A percentile compares a stretch with the other conserved stretches of the same genome.
Conservation (phyloP, 208 protist species). For the Leishmania aethiopica region DNA sequence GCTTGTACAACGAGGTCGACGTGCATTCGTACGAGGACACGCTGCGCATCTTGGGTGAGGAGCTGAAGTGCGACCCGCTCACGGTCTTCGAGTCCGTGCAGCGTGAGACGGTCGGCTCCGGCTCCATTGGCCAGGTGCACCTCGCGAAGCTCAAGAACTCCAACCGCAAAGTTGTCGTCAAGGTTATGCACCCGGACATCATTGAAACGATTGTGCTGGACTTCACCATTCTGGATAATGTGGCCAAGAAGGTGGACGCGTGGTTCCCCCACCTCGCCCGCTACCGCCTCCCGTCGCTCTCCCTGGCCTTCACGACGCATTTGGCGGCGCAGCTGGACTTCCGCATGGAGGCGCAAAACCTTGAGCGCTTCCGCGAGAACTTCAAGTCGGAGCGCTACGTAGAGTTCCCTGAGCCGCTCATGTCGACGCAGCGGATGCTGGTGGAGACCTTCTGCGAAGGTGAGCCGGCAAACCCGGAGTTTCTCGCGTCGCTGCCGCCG, state of each 20-base stretch:
- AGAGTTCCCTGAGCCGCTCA: slow-evolving; percentile 80
- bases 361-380: slow-evolving; percentile 84
- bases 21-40: slow-evolving; percentile 75
- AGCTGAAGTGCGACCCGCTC: slow-evolving; percentile 60
- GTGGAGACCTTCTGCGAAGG: slow-evolving; percentile 91
- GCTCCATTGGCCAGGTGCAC: slow-evolving; percentile 93
- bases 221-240: slow-evolving; percentile 74
- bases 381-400: slow-evolving; percentile 79
- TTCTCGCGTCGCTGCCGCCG: slow-evolving; percentile 68
- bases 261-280: slow-evolving; percentile 32
- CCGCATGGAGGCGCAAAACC: slow-evolving; percentile 87
- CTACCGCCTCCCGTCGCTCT: slow-evolving; percentile 69
- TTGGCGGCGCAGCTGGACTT: slow-evolving; percentile 91
- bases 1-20: slow-evolving; percentile 81
- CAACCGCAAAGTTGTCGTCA: slow-evolving; percentile 76
- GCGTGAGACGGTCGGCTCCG: slow-evolving; percentile 72
- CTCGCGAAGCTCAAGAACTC: slow-evolving; percentile 69
- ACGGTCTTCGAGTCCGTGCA: slow-evolving; percentile 78
- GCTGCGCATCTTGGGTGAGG: slow-evolving; percentile 73
- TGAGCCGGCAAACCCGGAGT: slow-evolving; percentile 78
- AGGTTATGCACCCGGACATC: slow-evolving; percentile 91
- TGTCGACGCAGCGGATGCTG: slow-evolving; percentile 83
- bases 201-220: slow-evolving; percentile 87
- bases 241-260: slow-evolving; percentile 35
- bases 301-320: slow-evolving; percentile 76